These are phyloP conservation scores for Prasinococcaceae sp. DNA, from an alignment of 139 green algal species.

Conservation along the genomic window DNA sequence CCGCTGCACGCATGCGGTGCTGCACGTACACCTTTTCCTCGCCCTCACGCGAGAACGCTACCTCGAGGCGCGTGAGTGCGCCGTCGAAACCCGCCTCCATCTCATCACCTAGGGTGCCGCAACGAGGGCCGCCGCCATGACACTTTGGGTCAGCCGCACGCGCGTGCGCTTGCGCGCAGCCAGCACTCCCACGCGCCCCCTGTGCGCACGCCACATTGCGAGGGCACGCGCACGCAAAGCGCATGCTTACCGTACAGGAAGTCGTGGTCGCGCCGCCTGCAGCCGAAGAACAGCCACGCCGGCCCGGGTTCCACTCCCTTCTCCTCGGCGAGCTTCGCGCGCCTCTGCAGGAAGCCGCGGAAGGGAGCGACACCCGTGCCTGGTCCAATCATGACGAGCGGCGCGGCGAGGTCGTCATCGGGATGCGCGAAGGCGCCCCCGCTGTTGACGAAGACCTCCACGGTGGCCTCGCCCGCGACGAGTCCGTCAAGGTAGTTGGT, in stretches of 20 bases:
- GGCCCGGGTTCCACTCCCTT: conserved; percentile 11
- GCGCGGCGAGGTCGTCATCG: conserved; percentile 29
- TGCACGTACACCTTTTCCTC: conserved; percentile 76
- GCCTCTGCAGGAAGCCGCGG: conserved; percentile 61
- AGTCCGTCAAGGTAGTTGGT: conserved; percentile 60
- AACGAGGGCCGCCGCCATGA: no score
- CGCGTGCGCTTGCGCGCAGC: no score
- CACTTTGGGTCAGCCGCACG: no score
- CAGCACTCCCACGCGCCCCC: no score
- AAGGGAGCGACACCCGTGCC: conserved; percentile 69
- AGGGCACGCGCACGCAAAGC: no score
- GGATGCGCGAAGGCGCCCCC: conserved; percentile 46
- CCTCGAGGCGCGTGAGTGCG: conserved; percentile 47
- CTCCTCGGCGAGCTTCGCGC: conserved; percentile 1
- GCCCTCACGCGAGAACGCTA: conserved; percentile 59
- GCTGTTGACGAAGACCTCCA: conserved; percentile 27
- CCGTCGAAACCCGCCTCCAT: conserved; percentile 54
- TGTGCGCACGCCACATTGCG: no score
- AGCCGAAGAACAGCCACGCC: conserved; percentile 74
- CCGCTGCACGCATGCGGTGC: conserved; percentile 55
- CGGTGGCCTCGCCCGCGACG: background rate
- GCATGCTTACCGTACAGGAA: conserved; percentile 59
- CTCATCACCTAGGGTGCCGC: conserved; percentile 28
- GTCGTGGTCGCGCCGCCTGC: conserved; percentile 56
- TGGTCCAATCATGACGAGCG: conserved; percentile 75